A percentile compares a stretch with the other conserved stretches of the same genome.
phyloP scores from a whole-genome alignment of 352 stramenopile genomes.

The Discostella stelligera region DNA sequence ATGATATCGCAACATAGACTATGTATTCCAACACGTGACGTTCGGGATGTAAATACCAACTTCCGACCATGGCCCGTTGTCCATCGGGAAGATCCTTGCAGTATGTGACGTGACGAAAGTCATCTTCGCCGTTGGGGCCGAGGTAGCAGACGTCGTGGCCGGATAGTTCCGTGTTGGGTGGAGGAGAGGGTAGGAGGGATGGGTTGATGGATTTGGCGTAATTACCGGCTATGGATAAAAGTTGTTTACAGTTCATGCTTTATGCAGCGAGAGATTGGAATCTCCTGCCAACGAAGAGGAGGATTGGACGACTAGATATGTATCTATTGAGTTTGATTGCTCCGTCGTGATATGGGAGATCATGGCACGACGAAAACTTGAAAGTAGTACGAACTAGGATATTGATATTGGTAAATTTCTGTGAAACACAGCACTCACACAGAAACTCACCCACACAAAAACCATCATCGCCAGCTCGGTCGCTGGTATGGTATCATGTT shows the following conservation, averaged over 20 bases:
- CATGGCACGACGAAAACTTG: too few relatives aligned
- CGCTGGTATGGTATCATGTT: too few relatives aligned
- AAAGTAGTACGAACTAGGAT: too few relatives aligned
- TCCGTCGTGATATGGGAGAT: too few relatives aligned
- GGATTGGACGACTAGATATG: too few relatives aligned
- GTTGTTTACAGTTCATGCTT: conserved; percentile 2
- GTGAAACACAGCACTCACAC: too few relatives aligned
- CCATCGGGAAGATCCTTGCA: conserved; percentile 53
- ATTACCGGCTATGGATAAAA: conserved; percentile 29
- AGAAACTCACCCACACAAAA: too few relatives aligned
- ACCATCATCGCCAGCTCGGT: too few relatives aligned
- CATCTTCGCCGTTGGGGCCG: conserved; percentile 37
- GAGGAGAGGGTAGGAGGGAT: conserved; percentile 36
- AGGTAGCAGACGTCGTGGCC: conserved; percentile 53
- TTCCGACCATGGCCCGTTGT: conserved; percentile 43
- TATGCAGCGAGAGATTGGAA: neutral
- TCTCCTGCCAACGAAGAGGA: too few relatives aligned
- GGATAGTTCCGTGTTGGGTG: conserved; percentile 35
- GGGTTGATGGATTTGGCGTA: conserved; percentile 47
- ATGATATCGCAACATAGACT: conserved; percentile 33
- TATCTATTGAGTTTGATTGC: too few relatives aligned
- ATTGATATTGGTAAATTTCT: too few relatives aligned
- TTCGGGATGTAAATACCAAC: conserved; percentile 53
- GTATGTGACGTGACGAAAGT: conserved; percentile 26
- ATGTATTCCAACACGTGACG: conserved; percentile 51